phyloP scores from a whole-genome alignment of 257 asterid species.

The Solanum corneliomulleri region DNA sequence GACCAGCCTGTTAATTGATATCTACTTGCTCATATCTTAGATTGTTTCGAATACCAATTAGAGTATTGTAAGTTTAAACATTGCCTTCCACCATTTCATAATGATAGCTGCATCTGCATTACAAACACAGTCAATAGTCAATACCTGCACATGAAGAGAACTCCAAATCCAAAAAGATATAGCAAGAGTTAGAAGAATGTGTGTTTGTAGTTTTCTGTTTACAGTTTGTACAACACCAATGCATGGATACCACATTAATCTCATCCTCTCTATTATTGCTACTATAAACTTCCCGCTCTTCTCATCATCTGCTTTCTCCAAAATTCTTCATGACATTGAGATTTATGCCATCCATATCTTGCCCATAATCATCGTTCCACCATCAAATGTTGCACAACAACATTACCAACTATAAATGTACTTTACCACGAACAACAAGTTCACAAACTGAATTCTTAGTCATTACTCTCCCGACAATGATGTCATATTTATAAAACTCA shows the following conservation, averaged over 20 bases:
- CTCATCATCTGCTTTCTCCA: neutral
- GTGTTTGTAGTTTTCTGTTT: neutral
- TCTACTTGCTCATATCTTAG: neutral
- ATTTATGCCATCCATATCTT: neutral
- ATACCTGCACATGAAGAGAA: neutral
- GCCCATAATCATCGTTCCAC: neutral
- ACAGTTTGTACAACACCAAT: neutral
- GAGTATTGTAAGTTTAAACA: neutral
- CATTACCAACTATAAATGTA: neutral
- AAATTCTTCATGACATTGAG: neutral
- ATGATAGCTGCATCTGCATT: neutral
- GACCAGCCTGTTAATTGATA: neutral
- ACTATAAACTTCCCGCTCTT: neutral
- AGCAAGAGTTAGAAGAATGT: neutral
- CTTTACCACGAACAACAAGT: neutral
- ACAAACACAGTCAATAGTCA: neutral
- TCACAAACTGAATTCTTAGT: neutral
- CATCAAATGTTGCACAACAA: neutral
- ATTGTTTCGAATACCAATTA: neutral
- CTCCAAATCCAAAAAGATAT: neutral
- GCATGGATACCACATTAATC: neutral
- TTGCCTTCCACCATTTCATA: neutral
- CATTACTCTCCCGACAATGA: neutral
- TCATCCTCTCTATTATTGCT: neutral
- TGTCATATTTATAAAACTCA: neutral